Conservation (phyloP, 2,329 filamentous ascomycete genomes). For the Arthrobotrys pseudoclavata region DNA sequence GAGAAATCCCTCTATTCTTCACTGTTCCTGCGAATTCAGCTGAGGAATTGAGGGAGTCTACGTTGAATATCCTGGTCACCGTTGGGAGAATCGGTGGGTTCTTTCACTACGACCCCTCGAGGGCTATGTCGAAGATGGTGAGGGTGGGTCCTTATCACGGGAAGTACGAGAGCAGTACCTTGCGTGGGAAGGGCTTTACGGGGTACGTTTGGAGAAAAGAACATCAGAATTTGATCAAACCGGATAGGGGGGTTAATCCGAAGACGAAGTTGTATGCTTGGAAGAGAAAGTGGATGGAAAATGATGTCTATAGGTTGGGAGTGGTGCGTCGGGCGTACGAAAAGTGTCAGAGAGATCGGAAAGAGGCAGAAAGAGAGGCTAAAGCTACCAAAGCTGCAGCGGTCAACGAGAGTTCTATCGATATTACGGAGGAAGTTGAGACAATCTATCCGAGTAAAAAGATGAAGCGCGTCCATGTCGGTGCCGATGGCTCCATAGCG, state of each 20-base stretch:
- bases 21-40: not conserved
- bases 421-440: not conserved
- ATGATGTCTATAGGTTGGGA: conserved; percentile 38
- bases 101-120: conserved; percentile 29
- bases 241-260: conserved; percentile 36
- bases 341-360: conserved; percentile 27
- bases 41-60: conserved; percentile 22
- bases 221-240: conserved; percentile 48
- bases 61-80: conserved; percentile 43
- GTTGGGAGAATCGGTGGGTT: conserved; percentile 41
- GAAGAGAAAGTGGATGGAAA: conserved; percentile 33
- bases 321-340: conserved; percentile 25
- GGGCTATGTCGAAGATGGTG: conserved; percentile 45
- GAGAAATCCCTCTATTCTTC: conserved; percentile 44
- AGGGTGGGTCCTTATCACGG: conserved; percentile 31
- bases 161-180: conserved; percentile 48
- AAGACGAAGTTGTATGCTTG: conserved; percentile 37
- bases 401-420: not conserved
- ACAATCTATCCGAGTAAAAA: not conserved
- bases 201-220: conserved; percentile 52
- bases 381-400: too few species aligned
- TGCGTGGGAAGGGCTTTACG: conserved; percentile 10
- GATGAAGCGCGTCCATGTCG: not conserved
- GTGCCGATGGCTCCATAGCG: not conserved
- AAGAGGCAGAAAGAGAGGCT: conserved; percentile 20